These are phyloP conservation scores for Candida tropicalis DNA, from an alignment of 1,139 yeast species.

Conservation along the genomic window DNA sequence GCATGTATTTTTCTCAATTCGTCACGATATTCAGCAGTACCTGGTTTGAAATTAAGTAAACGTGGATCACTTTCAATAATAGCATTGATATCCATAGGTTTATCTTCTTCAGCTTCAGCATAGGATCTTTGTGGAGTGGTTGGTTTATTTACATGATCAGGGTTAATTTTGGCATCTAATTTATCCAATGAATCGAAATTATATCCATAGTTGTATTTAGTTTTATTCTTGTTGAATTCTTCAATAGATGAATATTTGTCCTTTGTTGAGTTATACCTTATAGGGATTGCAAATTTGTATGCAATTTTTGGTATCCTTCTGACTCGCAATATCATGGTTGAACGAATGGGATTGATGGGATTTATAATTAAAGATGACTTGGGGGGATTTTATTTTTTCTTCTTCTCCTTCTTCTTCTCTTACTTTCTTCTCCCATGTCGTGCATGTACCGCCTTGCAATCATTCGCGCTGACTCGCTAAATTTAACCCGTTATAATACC, in stretches of 20 bases:
- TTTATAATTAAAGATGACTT: background rate
- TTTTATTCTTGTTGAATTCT: conserved; percentile 42
- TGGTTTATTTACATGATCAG: conserved; percentile 7
- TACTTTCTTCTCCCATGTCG: background rate
- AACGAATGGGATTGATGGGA: background rate
- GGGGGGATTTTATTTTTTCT: conserved; percentile 3
- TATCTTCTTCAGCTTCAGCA: conserved; percentile 19
- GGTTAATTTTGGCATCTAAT: conserved; percentile 18
- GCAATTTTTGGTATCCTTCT: conserved; percentile 1
- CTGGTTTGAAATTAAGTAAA: conserved; percentile 29
- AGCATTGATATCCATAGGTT: conserved; percentile 24
- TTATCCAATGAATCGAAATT: conserved; percentile 32
- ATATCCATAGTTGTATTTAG: conserved; percentile 37
- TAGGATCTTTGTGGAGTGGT: conserved; percentile 12
- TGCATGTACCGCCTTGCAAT: background rate
- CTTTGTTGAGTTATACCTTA: conserved; percentile 5
- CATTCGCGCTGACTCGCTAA: background rate
- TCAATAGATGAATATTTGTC: conserved; percentile 29
- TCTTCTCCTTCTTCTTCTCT: background rate
- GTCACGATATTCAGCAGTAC: conserved; percentile 44
- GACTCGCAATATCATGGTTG: conserved; percentile 6
- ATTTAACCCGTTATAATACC: too few relatives aligned
- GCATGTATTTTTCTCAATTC: conserved; percentile 32
- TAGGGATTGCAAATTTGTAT: background rate
- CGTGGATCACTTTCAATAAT: conserved; percentile 38